Evolutionary conservation across 768 basidiomycete species (phyloP).

Genomic region (Inosperma sp.): DNA sequence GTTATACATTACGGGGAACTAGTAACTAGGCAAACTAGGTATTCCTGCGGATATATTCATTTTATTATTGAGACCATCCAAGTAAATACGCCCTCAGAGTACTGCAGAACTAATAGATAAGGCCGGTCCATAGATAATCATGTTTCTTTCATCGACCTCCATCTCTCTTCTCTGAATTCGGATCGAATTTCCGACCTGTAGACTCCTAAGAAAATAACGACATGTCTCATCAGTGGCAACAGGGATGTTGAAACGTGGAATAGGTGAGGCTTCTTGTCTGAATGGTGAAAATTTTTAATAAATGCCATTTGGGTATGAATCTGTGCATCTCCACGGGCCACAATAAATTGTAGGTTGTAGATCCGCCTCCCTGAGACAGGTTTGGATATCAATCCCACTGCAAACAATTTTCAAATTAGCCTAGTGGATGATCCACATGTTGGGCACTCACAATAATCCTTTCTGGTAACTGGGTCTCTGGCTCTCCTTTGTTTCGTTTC

Average conservation of each 20-base stretch:
- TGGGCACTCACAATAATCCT: conserved; percentile 39
- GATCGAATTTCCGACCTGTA: conserved; percentile 16
- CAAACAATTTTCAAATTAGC: conserved; percentile 10
- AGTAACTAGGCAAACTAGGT: too few species aligned
- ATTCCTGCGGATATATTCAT: too few species aligned
- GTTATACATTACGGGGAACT: too few species aligned
- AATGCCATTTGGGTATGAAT: not conserved
- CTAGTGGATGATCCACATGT: conserved; percentile 2
- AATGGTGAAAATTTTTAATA: not conserved
- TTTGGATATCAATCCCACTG: conserved; percentile 36
- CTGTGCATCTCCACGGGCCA: not conserved
- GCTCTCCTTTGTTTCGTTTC: conserved; percentile 32
- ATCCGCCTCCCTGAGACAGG: conserved; percentile 9
- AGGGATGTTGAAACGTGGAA: conserved; percentile 19
- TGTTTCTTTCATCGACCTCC: too few species aligned
- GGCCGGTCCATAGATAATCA: too few species aligned
- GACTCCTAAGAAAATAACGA: conserved; percentile 5
- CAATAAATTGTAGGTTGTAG: not conserved
- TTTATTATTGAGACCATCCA: too few species aligned
- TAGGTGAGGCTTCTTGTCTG: conserved; percentile 16
- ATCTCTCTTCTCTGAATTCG: conserved; percentile 9
- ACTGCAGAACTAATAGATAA: too few species aligned
- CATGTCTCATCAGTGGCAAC: conserved; percentile 4
- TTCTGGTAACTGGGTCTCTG: conserved; percentile 34
- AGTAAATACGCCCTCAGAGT: too few species aligned